Evolutionary conservation across 2,329 filamentous ascomycete genomes (phyloP), one percentile per base, ranked within the genome.

Genomic region (Talaromyces sp.): DNA sequence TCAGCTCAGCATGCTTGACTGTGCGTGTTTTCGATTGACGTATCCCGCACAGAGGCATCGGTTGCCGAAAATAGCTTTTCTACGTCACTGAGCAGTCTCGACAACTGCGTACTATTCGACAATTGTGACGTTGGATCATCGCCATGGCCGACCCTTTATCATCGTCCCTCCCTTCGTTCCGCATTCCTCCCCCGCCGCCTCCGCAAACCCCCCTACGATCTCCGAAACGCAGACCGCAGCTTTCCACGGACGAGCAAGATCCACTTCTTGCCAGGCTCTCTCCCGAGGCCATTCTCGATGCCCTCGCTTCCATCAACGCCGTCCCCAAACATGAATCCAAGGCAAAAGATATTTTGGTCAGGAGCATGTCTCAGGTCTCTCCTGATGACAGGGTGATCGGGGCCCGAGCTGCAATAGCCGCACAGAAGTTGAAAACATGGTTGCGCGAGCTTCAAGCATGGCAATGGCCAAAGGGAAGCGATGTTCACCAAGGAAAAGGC

Each of bases 381-480:
- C 72, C 77, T 1, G 77, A 81, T 11, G 83, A 88, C 71, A 78
- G 83, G 65, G 82, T 83, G 31, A 73, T 87, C 62, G 85, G 83
- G 8, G 79, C 81, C 57, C 79, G 83, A 63, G 85, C 85, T 27
- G 85, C 85, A 29, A 76, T 83, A 67, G 81, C 81, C 27, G 84
- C 83, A 29, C 79, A 86, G 67, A 81, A 83, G 60, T 70, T 88
- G 62, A 79, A 80, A 65, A 74, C 79, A 65, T 88, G 85, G 85
- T 79, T 80, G 63, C 74, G 75, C 35, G 85, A 88, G 69, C 72
- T 88, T 41, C 78, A 81, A 60, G 72, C 77, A 61, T 88, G 85
- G 85, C 71, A 75, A 21, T 88, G 85, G 85, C 76, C 81, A 0
- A 80, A 66, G 50, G 69, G 68, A 46, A 61, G 64, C 57, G 73